Conservation (phyloP, 768 basidiomycete species). For the Suillus subalutaceus region DNA sequence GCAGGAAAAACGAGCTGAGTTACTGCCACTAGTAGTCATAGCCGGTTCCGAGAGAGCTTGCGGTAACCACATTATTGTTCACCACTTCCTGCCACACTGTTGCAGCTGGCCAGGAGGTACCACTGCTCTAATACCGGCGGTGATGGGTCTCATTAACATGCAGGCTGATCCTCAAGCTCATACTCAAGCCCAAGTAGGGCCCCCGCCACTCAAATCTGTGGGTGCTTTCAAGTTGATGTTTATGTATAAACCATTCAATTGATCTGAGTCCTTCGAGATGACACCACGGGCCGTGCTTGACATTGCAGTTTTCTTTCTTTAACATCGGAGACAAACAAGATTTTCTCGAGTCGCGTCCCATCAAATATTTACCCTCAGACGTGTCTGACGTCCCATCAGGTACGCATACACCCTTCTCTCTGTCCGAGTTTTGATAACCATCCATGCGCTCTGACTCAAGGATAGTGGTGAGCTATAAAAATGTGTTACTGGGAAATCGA, state of each 20-base stretch:
- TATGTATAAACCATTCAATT: too few species aligned
- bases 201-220: conserved; percentile 15
- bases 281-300: conserved; percentile 12
- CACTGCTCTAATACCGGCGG: too few species aligned
- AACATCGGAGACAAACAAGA: background rate
- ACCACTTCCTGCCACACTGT: too few species aligned
- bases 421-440: background rate
- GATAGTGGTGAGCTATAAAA: background rate
- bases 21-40: too few species aligned
- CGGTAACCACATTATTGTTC: too few species aligned
- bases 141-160: conserved; percentile 13
- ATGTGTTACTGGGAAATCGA: background rate
- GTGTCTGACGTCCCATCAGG: background rate
- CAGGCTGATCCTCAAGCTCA: conserved; percentile 23
- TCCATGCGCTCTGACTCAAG: background rate
- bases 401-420: background rate
- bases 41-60: too few species aligned
- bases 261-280: conserved; percentile 27
- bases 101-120: too few species aligned
- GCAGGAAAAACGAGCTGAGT: too few species aligned
- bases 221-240: conserved; percentile 14
- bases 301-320: background rate
- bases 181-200: conserved; percentile 28
- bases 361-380: background rate
- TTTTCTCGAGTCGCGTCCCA: background rate